Conservation (phyloP, 2,329 filamentous ascomycete species). For the Fusarium lyarnte region DNA sequence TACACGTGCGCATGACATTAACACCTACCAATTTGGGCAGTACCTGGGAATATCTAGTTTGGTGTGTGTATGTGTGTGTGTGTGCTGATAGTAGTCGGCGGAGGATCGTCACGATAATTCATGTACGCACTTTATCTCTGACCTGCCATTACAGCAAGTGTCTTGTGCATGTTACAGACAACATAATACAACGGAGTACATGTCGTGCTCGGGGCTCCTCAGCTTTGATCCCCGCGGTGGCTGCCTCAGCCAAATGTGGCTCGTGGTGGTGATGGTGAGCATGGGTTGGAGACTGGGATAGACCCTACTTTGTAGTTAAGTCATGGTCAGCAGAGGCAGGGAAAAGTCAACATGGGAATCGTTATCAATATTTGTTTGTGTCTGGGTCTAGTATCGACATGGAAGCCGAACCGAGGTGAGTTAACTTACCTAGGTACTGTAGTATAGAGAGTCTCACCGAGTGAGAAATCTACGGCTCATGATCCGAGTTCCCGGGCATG, state of each 20-base stretch:
- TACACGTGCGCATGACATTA: constrained; percentile 39
- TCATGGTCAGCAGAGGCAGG: constrained; percentile 40
- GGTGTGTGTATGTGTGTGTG: constrained; percentile 14
- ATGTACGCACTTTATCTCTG: constrained; percentile 13
- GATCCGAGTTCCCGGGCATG: constrained; percentile 11
- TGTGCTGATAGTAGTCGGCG: neutral
- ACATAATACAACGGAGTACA: constrained; percentile 1
- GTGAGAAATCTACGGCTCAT: constrained; percentile 5
- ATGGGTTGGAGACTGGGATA: constrained; percentile 16
- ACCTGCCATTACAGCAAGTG: constrained; percentile 13
- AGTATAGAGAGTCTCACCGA: constrained; percentile 2
- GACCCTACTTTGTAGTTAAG: constrained; percentile 14
- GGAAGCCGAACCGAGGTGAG: constrained; percentile 14
- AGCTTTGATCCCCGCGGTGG: constrained; percentile 34
- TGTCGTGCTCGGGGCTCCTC: constrained; percentile 36
- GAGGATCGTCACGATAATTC: neutral
- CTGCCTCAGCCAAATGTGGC: constrained; percentile 8
- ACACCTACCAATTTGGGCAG: constrained; percentile 34
- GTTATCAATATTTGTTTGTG: constrained; percentile 3
- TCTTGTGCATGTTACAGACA: neutral
- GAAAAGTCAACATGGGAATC: constrained; percentile 6
- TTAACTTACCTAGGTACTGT: neutral
- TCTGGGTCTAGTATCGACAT: constrained; percentile 14
- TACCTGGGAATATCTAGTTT: neutral
- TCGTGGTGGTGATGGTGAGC: constrained; percentile 10